Base-by-base conservation (phyloP, 768 basidiomycete genomes). In the Tricholomella constricta region DNA sequence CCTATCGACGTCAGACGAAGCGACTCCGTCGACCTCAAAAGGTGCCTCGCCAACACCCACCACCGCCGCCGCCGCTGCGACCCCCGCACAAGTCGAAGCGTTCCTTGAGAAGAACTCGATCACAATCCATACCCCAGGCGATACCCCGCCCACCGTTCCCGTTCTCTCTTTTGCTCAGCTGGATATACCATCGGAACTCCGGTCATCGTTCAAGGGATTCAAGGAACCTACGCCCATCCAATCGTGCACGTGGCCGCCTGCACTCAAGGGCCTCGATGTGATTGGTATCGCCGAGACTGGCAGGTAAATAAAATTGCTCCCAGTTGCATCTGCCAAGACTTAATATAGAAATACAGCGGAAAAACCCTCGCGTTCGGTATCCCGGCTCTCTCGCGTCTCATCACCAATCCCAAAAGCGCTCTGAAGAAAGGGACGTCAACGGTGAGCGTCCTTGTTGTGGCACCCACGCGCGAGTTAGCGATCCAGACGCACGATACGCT, bases 231-330 rank as follows among this genome's bases (percentile, higher is more conserved):
- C 95, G 0, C 95, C 97, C 0, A 94, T 99, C 48, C 97, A 99
- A 66, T 88, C 93, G 6, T 96, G 92, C 61, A 84, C 94, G 11
- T 98, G 95, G 95, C 93, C 95, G 2, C 85, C 90, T 29, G 85
- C 91, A 6, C 74, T 98, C 22, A 75, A 80, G 20, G 89, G 89
- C 0, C 76, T 76, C n/a, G 91, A 98, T 67, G 91, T 96, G 0
- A 86, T 98, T 26, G 96, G 96, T 44, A 92, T 98, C 55, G 95
- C 96, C 6, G 95, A 98, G 76, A 98, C 96, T 2, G 96, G 96
- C 61, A 91, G 85, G 87, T 84, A 56, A 31, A 73, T 54, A 4
- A n/a, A n/a, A 17, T 17, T 10, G n/a, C 26, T 23, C n/a, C n/a
- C 46, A 17, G 22, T 6, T 26, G 52, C 20, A 22, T 54, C 19